A percentile compares a stretch with the other conserved stretches of the same genome.
Evolutionary conservation across 495 filamentous ascomycete genomes (phyloP).

Genomic region (Neurospora sp.): DNA sequence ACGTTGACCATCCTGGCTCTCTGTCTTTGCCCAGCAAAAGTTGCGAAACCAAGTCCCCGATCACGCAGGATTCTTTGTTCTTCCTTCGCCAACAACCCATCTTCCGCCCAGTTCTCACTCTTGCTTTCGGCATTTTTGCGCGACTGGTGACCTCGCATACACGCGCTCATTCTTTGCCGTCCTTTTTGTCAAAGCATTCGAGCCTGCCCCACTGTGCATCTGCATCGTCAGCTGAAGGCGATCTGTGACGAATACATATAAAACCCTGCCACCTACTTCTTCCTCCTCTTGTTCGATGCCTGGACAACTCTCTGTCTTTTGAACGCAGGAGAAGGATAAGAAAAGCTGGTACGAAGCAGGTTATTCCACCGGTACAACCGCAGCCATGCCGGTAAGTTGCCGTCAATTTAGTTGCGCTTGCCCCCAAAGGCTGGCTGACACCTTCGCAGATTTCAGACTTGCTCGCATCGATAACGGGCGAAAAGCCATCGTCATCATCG

Average conservation of each 20-base stretch:
- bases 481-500: constrained; percentile 26
- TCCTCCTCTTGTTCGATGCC: constrained; percentile 14
- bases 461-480: constrained; percentile 45
- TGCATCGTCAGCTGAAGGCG: not conserved
- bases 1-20: not conserved
- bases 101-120: not conserved
- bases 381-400: constrained; percentile 20
- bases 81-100: constrained; percentile 4
- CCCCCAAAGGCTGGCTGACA: constrained; percentile 4
- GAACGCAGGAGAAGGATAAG: constrained; percentile 20
- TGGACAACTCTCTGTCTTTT: constrained; percentile 16
- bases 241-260: not conserved
- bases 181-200: not conserved
- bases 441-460: constrained; percentile 38
- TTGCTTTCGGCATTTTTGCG: not conserved
- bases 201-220: not conserved
- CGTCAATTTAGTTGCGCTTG: not conserved
- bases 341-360: not conserved
- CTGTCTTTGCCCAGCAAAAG: not conserved
- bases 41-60: constrained; percentile 2
- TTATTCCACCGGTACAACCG: not conserved
- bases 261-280: not conserved
- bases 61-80: constrained; percentile 13
- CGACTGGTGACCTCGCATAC: not conserved
- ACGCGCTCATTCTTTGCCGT: not conserved